Evolutionary conservation across 164 flowering plant species (phyloP).

Genomic region (Sextonia rubra): DNA sequence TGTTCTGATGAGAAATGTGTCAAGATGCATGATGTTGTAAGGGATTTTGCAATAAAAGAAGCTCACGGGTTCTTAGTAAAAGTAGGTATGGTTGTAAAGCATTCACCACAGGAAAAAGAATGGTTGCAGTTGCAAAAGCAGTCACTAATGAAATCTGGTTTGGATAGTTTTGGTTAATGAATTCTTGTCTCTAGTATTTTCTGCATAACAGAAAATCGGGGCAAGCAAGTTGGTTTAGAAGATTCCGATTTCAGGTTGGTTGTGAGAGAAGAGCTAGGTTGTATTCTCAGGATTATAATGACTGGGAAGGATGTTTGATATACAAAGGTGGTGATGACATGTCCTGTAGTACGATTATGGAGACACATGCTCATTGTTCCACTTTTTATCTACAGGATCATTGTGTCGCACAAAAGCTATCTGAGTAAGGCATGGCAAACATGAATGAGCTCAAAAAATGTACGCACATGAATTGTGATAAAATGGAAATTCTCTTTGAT

Average conservation of each 20-base stretch:
- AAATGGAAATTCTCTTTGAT: neutral
- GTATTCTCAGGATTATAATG: too few relatives aligned
- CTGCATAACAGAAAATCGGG: neutral
- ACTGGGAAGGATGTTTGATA: neutral
- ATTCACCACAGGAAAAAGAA: conserved; percentile 1
- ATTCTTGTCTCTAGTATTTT: conserved; percentile 6
- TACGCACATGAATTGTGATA: too few relatives aligned
- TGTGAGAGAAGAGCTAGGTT: too few relatives aligned
- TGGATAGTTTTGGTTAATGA: neutral
- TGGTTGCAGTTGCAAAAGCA: conserved; percentile 4
- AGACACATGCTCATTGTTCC: neutral
- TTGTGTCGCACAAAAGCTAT: neutral
- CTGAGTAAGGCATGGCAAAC: neutral
- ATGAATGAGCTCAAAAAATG: neutral
- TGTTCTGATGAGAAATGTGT: neutral
- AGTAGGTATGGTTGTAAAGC: neutral
- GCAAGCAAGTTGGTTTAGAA: neutral
- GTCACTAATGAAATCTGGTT: neutral
- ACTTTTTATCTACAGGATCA: neutral
- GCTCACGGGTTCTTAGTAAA: neutral
- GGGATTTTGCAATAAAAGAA: conserved; percentile 5
- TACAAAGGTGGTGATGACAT: neutral
- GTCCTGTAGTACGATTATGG: neutral
- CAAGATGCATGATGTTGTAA: conserved; percentile 4
- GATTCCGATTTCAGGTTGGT: conserved; percentile 9